A percentile compares a stretch with the other conserved stretches of the same genome.
Conservation (phyloP, 495 filamentous ascomycete species). For the Choiromyces venosus region DNA sequence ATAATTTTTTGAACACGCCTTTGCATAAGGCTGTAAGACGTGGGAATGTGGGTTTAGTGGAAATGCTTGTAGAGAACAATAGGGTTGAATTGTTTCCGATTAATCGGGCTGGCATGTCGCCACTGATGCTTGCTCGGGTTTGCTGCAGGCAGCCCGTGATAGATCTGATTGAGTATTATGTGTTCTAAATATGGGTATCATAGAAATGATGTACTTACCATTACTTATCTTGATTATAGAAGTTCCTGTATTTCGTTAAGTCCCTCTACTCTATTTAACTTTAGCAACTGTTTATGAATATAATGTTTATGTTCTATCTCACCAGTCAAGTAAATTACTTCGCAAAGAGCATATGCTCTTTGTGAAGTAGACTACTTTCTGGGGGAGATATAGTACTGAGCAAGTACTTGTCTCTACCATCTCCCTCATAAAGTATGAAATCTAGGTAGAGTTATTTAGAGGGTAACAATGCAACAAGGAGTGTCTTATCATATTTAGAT, state of each 20-base stretch:
- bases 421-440: too few relatives aligned
- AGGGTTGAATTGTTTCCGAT: neutral
- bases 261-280: neutral
- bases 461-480: too few relatives aligned
- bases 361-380: too few relatives aligned
- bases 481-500: too few relatives aligned
- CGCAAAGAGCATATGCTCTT: too few relatives aligned
- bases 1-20: neutral
- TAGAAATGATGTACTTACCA: neutral
- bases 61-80: neutral
- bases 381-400: too few relatives aligned
- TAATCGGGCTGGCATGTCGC: neutral
- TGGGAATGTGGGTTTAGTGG: neutral
- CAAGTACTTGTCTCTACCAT: too few relatives aligned
- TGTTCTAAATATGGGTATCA: neutral
- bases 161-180: neutral
- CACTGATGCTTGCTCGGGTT: neutral
- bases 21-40: neutral
- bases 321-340: too few relatives aligned
- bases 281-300: too few relatives aligned
- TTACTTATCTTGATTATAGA: neutral
- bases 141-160: neutral
- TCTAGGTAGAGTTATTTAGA: too few relatives aligned
- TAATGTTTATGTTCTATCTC: too few relatives aligned
- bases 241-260: neutral